Conservation (phyloP, 1,139 yeast species). For the Hansenula anomala region DNA sequence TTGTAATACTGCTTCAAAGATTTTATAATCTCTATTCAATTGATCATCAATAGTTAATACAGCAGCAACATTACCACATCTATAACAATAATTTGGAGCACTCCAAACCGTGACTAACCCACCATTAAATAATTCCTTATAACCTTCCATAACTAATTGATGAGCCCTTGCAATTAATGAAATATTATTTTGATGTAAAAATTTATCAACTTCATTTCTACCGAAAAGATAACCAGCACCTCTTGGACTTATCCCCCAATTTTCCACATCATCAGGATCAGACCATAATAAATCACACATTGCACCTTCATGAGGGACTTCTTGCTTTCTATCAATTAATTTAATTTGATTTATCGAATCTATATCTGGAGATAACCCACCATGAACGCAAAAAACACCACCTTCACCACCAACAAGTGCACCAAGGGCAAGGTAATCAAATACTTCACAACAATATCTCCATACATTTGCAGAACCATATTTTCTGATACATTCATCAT, state of each 20-base stretch:
- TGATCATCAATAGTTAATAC: conserved; percentile 75
- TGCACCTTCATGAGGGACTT: conserved; percentile 98
- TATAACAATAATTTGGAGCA: too few relatives aligned
- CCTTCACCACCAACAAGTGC: conserved; percentile 72
- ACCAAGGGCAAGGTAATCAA: conserved; percentile 91
- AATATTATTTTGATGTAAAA: conserved; percentile 74
- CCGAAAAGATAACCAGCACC: conserved; percentile 98
- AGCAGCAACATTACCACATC: conserved; percentile 95
- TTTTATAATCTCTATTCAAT: conserved; percentile 66
- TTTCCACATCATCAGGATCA: conserved; percentile 94
- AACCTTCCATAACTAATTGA: conserved; percentile 98
- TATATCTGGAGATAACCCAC: conserved; percentile 93
- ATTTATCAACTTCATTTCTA: conserved; percentile 78
- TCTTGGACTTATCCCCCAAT: conserved; percentile 97
- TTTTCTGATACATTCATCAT: conserved; percentile 94
- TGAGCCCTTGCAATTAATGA: conserved; percentile 94
- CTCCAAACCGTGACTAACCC: conserved; percentile 89
- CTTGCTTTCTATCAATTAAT: conserved; percentile 55
- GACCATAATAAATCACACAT: conserved; percentile 98
- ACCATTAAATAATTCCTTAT: conserved; percentile 80
- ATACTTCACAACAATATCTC: conserved; percentile 73
- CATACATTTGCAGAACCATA: conserved; percentile 96
- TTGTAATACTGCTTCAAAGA: conserved; percentile 78
- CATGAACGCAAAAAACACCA: conserved; percentile 87
- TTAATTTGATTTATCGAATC: conserved; percentile 87